A percentile compares a stretch with the other conserved stretches of the same genome.
Evolutionary conservation across 2,329 filamentous ascomycete species (phyloP).

Genomic region (Cryphonectria naterciae): DNA sequence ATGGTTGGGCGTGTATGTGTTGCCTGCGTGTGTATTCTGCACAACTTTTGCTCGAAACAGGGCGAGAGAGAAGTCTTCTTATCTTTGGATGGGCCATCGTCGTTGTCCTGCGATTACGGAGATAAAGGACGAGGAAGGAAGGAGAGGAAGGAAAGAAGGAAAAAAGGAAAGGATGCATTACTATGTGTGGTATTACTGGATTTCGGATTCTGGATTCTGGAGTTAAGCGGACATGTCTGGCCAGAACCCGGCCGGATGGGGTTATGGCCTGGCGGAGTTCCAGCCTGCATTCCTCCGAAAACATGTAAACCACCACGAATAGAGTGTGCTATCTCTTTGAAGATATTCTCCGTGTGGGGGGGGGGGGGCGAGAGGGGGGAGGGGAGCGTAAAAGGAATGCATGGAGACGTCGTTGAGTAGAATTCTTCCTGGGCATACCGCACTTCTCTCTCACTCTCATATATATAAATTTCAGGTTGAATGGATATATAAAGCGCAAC

Average conservation of each 20-base stretch:
- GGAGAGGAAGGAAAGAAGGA: too few relatives aligned
- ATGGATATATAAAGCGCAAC: background rate
- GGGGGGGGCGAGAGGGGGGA: too few relatives aligned
- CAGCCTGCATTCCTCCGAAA: background rate
- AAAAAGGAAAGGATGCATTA: background rate
- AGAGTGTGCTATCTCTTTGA: background rate
- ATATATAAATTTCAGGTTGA: too few relatives aligned
- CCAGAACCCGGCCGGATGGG: background rate
- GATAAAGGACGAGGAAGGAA: too few relatives aligned
- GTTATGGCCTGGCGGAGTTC: background rate
- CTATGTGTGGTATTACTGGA: background rate
- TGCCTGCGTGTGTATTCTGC: too few relatives aligned
- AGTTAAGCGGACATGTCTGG: background rate
- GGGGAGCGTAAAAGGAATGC: background rate
- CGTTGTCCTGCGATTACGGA: too few relatives aligned
- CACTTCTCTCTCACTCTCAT: background rate
- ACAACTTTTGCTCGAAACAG: too few relatives aligned
- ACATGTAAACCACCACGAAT: background rate
- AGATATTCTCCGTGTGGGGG: too few relatives aligned
- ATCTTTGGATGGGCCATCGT: too few relatives aligned
- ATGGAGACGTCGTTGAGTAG: background rate
- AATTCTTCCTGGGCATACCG: background rate
- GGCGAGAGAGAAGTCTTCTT: too few relatives aligned
- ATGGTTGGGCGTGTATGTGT: background rate
- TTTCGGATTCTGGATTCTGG: constrained; percentile 4